Percentiles rank a stretch among this genome's conserved stretches.
phyloP scores from a whole-genome alignment of 2,329 filamentous ascomycete species.

The Emergomyces africanus region DNA sequence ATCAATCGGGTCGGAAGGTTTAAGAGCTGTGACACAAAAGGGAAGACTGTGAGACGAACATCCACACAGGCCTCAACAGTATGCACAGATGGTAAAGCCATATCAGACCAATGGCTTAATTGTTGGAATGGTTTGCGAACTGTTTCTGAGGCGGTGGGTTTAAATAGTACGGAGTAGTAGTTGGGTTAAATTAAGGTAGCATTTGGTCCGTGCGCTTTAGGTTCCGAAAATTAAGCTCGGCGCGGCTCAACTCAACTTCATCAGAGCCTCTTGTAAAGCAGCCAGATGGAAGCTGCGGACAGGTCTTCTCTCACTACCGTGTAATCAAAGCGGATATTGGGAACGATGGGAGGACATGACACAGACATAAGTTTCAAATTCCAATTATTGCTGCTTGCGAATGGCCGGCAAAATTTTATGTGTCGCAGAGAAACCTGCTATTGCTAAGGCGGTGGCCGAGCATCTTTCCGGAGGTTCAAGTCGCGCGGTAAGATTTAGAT shows the following conservation, averaged over 20 bases:
- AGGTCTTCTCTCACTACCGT: not conserved
- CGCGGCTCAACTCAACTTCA: slow-evolving; percentile 11
- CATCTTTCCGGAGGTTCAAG: slow-evolving; percentile 71
- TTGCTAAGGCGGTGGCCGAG: slow-evolving; percentile 83
- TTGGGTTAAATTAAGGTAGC: not conserved
- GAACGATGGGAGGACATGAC: not conserved
- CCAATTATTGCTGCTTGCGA: not conserved
- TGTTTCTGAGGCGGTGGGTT: not conserved
- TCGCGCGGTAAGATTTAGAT: slow-evolving; percentile 47
- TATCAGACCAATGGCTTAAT: slow-evolving; percentile 19
- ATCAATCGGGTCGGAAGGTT: slow-evolving; percentile 54
- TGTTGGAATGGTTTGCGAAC: not conserved
- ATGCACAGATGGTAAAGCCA: slow-evolving; percentile 55
- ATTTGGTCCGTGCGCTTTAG: slow-evolving; percentile 4
- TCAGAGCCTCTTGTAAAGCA: too few relatives aligned
- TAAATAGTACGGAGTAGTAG: too few relatives aligned
- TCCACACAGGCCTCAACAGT: slow-evolving; percentile 63
- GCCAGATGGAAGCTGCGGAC: not conserved
- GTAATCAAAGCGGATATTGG: not conserved
- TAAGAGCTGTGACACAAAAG: slow-evolving; percentile 58
- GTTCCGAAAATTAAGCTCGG: slow-evolving; percentile 7
- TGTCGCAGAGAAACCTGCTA: slow-evolving; percentile 82
- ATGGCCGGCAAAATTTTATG: slow-evolving; percentile 51
- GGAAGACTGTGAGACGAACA: slow-evolving; percentile 60
- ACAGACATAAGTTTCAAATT: slow-evolving; percentile 5